Base-by-base conservation (phyloP, 371 early-diverging fungal genomes). In the Parasitella parasitica region DNA sequence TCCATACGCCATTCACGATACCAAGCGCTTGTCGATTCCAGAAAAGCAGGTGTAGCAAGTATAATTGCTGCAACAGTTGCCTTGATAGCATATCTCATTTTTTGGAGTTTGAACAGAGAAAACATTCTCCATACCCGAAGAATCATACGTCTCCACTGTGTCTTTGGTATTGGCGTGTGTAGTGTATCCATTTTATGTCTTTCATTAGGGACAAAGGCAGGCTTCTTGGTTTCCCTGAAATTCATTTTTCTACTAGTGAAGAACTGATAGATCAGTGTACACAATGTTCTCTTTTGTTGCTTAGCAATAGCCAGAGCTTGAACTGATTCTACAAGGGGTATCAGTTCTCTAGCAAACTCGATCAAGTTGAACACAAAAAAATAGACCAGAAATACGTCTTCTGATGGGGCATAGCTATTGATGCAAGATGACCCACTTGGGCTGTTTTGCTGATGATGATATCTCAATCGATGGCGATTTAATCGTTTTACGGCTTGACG, bases 301-400 rank as follows among this genome's bases (percentile, higher is more conserved):
- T 63, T 34, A 52, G 66, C 54, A 70, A 54, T 12, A 20, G 53
- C 34, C 6, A 61, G 36, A 0, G 53, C 54, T 15, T 82, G 78
- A 15, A 87, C 85, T 15, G 82, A 76, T 32, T 80, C 83, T 7
- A 91, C 83, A n/a, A 88, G 51, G 26, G 62, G 64, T 0, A 79
- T 63, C 4, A 91, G 60, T 64, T 91, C 89, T 48, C 73, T 81
- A 15, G 86, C 87, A 54, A 91, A 90, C 67, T 91, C 91, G 69
- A 84, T 86, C 70, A 91, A 76, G 35, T 88, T 84, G 59, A 90
- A 91, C 8, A 90, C 89, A 64, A 91, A 92, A 54, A 90, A 91
- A 63, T 89, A 88, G 6, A 89, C 89, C 58, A 87, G 56, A 39
- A 89, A 90, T 8, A 90, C 82, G 57, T 88, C 88, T 66, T 92